Conservation (phyloP, 2,329 filamentous ascomycete species). For the Penicillium sp. region DNA sequence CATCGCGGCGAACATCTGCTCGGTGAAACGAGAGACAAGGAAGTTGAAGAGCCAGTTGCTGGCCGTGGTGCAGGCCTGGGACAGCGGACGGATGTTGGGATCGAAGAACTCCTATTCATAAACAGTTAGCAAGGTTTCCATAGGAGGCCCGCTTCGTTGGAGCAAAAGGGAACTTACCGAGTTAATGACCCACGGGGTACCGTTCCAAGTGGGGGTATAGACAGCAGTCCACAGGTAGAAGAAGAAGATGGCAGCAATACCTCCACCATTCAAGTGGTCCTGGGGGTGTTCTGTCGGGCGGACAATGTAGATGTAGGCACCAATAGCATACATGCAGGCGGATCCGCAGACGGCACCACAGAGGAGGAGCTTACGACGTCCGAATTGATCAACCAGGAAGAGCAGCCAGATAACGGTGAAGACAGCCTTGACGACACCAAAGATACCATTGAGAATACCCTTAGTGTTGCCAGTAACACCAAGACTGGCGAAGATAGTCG, state of each 20-base stretch:
- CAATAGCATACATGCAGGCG: conserved; percentile 29
- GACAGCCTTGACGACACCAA: conserved; percentile 63
- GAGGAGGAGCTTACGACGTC: conserved; percentile 56
- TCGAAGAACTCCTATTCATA: conserved; percentile 59
- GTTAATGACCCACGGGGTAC: conserved; percentile 67
- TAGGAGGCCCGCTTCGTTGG: too few relatives aligned
- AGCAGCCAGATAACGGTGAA: conserved; percentile 61
- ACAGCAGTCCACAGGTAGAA: conserved; percentile 67
- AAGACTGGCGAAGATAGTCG: too few relatives aligned
- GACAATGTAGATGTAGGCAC: conserved; percentile 29
- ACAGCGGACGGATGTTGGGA: conserved; percentile 58
- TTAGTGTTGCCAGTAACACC: too few relatives aligned
- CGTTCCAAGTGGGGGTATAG: conserved; percentile 65
- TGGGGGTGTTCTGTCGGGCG: conserved; percentile 23
- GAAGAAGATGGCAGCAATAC: conserved; percentile 48
- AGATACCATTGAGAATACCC: conserved; percentile 58
- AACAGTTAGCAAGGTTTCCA: conserved; percentile 10
- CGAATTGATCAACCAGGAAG: conserved; percentile 57
- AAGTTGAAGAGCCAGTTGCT: conserved; percentile 33
- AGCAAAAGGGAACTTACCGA: too few relatives aligned
- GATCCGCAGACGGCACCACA: conserved; percentile 55
- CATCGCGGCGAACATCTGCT: conserved; percentile 36
- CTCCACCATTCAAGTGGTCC: conserved; percentile 19
- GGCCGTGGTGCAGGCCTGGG: conserved; percentile 56
- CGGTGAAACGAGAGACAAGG: conserved; percentile 31